Percentiles rank a stretch among this genome's conserved stretches.
Evolutionary conservation across 352 stramenopile genomes (phyloP).

Genomic region (Pythium utonaiense): DNA sequence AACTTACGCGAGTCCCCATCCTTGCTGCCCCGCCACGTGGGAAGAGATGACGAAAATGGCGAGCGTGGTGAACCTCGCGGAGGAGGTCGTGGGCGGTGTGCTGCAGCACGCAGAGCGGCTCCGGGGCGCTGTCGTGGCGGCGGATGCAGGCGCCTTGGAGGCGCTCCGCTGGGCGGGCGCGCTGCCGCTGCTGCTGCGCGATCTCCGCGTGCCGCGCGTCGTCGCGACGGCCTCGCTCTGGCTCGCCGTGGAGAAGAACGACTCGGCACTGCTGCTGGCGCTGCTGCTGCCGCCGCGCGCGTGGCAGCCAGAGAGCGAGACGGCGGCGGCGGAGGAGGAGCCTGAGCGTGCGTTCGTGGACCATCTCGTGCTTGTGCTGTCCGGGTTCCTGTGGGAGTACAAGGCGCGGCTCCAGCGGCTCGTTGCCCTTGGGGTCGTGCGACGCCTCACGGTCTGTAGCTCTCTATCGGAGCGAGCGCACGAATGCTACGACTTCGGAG

Average conservation of each 20-base stretch:
- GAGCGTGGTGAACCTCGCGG: constrained; percentile 44
- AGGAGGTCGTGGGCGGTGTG: constrained; percentile 54
- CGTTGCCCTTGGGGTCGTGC: constrained; percentile 35
- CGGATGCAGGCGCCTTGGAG: constrained; percentile 57
- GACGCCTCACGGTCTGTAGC: constrained; percentile 52
- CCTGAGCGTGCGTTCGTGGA: constrained; percentile 16
- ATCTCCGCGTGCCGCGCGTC: constrained; percentile 51
- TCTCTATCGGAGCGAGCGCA: constrained; percentile 65
- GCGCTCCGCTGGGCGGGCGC: constrained; percentile 60
- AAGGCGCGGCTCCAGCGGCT: constrained; percentile 32
- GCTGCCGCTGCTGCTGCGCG: constrained; percentile 60
- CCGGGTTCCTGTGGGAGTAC: constrained; percentile 66
- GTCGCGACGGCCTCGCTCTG: constrained; percentile 38
- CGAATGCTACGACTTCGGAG: constrained; percentile 60
- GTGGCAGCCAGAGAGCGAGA: background rate
- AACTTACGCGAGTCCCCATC: no score
- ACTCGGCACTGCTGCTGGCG: constrained; percentile 1
- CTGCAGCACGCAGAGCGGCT: constrained; percentile 56
- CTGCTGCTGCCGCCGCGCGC: constrained; percentile 1
- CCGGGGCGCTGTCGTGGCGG: constrained; percentile 39
- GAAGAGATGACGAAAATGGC: background rate
- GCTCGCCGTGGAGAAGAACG: constrained; percentile 14
- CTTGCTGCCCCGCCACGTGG: no score
- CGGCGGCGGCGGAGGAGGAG: constrained; percentile 13
- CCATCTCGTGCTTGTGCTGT: constrained; percentile 52